Evolutionary conservation across 2,329 filamentous ascomycete genomes (phyloP), one percentile per base, ranked within the genome.

Genomic region (Arthrobotrys musiformis): DNA sequence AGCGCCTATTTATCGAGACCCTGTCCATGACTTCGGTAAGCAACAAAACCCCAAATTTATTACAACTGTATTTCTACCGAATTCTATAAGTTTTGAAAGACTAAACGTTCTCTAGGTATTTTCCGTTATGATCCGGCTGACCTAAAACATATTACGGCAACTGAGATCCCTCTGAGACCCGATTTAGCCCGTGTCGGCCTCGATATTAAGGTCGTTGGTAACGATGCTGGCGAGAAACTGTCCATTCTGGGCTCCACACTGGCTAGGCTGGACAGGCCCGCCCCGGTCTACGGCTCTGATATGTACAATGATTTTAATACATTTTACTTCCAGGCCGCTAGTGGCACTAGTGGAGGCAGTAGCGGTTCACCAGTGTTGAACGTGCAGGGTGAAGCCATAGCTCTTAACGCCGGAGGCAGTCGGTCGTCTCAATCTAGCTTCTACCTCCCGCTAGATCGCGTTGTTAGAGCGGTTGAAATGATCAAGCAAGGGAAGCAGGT

Each of bases 231-330:
- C 26, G 80, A 81, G 66, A 81, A 81, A 76, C 64, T 81, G n/a
- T 81, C 80, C 33, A 81, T 81, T 50, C 67, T 81, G 35, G 80
- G 80, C 15, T 81, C 80, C 17, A 81, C 80, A n/a, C 75, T 81
- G 26, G 80, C 80, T 1, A 79, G 80, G 26, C 64, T 81, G 37
- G 80, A 81, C 46, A 76, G 80, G 19, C 80, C 81, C 22, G 80
- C 80, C 11, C 80, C 80, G n/a, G 79, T 79, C 40, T 81, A 81
- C 74, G 80, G 80, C 11, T 78, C 77, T 52, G 79, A 81, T 52
- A 80, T 78, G 54, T 81, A 81, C 60, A 81, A 81, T 60, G 80
- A 81, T 58, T 81, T 81, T 61, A 81, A 81, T 64, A 81, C 80
- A 9, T 81, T 81, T 56, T 81, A 81, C 77, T 81, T 81, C 78